Percentiles rank a stretch among this genome's conserved stretches.
Conservation (phyloP, 1,284 basidiomycete species). For the Marasmius tenuissimus region DNA sequence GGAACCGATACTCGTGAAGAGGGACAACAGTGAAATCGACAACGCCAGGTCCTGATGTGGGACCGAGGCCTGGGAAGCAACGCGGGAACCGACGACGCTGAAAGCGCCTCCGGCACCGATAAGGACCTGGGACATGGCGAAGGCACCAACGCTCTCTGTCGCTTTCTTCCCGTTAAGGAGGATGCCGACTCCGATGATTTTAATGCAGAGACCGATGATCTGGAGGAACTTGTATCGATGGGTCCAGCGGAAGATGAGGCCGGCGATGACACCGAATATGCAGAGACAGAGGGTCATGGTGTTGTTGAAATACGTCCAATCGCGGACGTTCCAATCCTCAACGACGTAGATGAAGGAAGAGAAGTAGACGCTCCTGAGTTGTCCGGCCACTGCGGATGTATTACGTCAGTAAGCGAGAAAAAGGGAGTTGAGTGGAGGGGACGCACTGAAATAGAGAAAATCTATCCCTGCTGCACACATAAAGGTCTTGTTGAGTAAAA, state of each 20-base stretch:
- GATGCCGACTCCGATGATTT: slow-evolving; percentile 21
- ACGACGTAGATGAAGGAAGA: slow-evolving; percentile 14
- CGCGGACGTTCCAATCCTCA: slow-evolving; percentile 10
- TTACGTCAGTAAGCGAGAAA: neutral
- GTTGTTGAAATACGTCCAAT: slow-evolving; percentile 18
- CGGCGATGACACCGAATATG: slow-evolving; percentile 15
- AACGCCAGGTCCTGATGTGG: slow-evolving; percentile 26
- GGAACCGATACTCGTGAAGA: slow-evolving; percentile 22
- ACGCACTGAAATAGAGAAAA: slow-evolving; percentile 13
- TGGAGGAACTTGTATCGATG: slow-evolving; percentile 16
- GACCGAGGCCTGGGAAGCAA: slow-evolving; percentile 25
- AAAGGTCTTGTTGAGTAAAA: slow-evolving; percentile 16
- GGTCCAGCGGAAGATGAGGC: slow-evolving; percentile 13
- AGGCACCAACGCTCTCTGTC: slow-evolving; percentile 15
- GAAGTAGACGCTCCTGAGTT: slow-evolving; percentile 14
- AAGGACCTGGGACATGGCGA: slow-evolving; percentile 23
- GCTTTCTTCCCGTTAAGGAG: slow-evolving; percentile 19
- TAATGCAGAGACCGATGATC: slow-evolving; percentile 13
- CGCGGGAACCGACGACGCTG: slow-evolving; percentile 22
- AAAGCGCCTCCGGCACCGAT: slow-evolving; percentile 23
- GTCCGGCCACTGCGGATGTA: slow-evolving; percentile 9
- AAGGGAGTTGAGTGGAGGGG: neutral
- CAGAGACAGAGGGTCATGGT: slow-evolving; percentile 13
- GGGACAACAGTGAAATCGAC: slow-evolving; percentile 20
- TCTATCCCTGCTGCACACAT: slow-evolving; percentile 17